Evolutionary conservation across 257 asterid genomes (phyloP).

Genomic region (Salvia splendens): DNA sequence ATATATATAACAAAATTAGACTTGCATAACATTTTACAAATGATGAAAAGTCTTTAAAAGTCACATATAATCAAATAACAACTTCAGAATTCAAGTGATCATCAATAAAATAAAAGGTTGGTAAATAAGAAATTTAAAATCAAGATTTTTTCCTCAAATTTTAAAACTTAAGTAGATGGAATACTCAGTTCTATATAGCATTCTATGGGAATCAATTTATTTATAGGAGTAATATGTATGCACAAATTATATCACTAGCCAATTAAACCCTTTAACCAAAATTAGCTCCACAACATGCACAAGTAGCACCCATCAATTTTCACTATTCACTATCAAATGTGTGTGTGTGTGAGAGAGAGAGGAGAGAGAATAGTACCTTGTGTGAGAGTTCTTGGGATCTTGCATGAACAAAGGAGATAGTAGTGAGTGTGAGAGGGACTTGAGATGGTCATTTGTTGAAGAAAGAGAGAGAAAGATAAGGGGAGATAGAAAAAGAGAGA

Average conservation of each 20-base stretch:
- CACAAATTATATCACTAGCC: neutral
- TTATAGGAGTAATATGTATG: no score
- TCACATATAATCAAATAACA: neutral
- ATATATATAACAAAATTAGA: no score
- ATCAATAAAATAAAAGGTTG: neutral
- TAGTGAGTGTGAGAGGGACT: constrained; percentile 24
- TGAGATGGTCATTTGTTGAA: constrained; percentile 44
- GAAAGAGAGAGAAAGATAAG: neutral
- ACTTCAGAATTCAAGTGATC: neutral
- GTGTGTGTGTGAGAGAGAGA: constrained; percentile 10
- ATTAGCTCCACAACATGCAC: constrained; percentile 11
- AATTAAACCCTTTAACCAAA: neutral
- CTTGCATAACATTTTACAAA: no score
- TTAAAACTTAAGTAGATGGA: no score
- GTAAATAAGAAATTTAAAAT: no score
- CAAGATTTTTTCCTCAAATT: no score
- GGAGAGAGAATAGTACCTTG: constrained; percentile 41
- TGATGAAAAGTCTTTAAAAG: no score
- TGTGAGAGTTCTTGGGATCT: constrained; percentile 50
- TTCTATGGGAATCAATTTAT: no score
- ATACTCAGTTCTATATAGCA: no score
- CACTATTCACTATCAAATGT: no score
- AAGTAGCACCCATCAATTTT: constrained; percentile 2
- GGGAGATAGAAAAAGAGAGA: neutral
- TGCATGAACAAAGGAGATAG: constrained; percentile 50